Base-by-base conservation (phyloP, 1,284 basidiomycete genomes). In the Fomes fomentarius region DNA sequence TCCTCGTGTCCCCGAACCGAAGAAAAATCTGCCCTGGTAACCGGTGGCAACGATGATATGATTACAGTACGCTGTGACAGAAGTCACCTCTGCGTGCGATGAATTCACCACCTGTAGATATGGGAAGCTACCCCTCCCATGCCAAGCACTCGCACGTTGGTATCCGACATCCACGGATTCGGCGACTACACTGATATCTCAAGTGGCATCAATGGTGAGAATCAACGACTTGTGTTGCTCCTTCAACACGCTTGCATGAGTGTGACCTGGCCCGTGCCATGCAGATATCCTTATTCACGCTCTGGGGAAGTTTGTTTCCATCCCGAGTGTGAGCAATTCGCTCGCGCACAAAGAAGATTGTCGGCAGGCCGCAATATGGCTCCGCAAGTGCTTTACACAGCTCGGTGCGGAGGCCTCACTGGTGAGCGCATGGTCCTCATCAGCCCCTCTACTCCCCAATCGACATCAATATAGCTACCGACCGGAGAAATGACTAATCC, bases 331-430 rank as follows among this genome's bases (percentile, higher is more conserved):
- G 48, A 94, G 92, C 63, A 86, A 84, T 48, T 74, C 75, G 48
- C 79, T 84, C 3, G 70, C 75, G 2, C 83, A 90, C 66, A 80
- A 85, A 24, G 96, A 98, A 71, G 91, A 96, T 64, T 97, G 96
- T 67, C 81, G 94, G 50, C 94, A 97, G 68, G 90, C 93, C 1
- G 94, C 94, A 2, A 88, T 95, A 38, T 94, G 94, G 84, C 74
- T 97, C 49, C 90, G 89, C 65, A 94, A 93, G 63, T 92, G 93
- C 62, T 74, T 98, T 19, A 81, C 80, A 3, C 91, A 95, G 69
- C 80, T 98, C 21, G 95, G 95, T 14, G 94, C 93, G 2, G 79
- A 86, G 21, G 83, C 93, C 0, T 77, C 80, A 19, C 73, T 96
- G 37, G 93, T 93, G 51, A 66, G 84, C 71, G 0, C 47, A 9